Evolutionary conservation across 371 early-diverging fungal species (phyloP).

Genomic region (Choanephora cucurbitarum): DNA sequence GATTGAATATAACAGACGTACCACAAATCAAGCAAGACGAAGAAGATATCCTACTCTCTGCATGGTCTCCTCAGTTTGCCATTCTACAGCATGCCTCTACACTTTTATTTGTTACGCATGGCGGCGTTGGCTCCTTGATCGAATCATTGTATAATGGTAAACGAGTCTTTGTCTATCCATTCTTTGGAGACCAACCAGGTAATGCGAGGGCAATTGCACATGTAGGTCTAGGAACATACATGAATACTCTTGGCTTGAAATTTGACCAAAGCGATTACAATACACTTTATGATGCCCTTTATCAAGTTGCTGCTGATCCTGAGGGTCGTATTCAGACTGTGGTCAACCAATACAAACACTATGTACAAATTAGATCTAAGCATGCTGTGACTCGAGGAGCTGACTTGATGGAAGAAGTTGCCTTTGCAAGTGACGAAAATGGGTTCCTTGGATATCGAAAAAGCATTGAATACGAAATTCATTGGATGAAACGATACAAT

Average conservation of each 20-base stretch:
- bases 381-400: slow-evolving; percentile 16
- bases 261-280: background rate
- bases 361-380: slow-evolving; percentile 17
- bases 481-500: slow-evolving; percentile 15
- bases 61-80: slow-evolving; percentile 43
- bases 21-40: slow-evolving; percentile 8
- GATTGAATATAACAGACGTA: background rate
- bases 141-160: slow-evolving; percentile 34
- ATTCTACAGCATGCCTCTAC: slow-evolving; percentile 38
- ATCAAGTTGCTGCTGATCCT: slow-evolving; percentile 4
- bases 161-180: slow-evolving; percentile 34
- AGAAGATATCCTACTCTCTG: slow-evolving; percentile 3
- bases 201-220: slow-evolving; percentile 13
- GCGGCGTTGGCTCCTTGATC: slow-evolving; percentile 36
- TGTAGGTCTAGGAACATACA: slow-evolving; percentile 1
- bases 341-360: slow-evolving; percentile 14
- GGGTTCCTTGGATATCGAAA: slow-evolving; percentile 16
- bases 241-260: background rate
- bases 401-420: slow-evolving; percentile 27
- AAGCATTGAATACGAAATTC: slow-evolving; percentile 5
- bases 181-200: slow-evolving; percentile 41
- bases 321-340: slow-evolving; percentile 3
- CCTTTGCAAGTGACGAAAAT: slow-evolving; percentile 17
- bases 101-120: slow-evolving; percentile 36
- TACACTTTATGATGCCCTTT: background rate